Conservation (phyloP, 73 alveolate species). For the Durusdinium trenchii region DNA sequence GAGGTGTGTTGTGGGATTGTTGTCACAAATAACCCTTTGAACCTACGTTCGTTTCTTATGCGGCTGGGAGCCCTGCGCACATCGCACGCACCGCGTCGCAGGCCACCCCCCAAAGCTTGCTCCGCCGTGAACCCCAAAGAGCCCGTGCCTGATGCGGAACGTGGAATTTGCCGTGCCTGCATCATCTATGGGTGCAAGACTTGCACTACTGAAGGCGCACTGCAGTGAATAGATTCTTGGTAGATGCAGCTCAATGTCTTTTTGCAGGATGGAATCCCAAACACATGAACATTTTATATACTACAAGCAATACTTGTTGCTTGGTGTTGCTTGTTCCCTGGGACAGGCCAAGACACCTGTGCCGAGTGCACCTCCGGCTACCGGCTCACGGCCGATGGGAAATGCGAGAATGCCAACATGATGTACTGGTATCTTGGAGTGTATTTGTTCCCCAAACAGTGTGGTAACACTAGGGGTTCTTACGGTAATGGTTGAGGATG, state of each 20-base stretch:
- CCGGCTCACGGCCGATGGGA: slow-evolving; percentile 59
- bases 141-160: slow-evolving; percentile 95
- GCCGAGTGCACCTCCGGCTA: slow-evolving; percentile 76
- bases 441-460: no score
- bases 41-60: no score
- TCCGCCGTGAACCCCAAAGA: slow-evolving; percentile 63
- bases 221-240: neutral
- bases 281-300: no score
- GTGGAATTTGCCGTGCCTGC: slow-evolving; percentile 95
- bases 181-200: slow-evolving; percentile 88
- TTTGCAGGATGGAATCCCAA: neutral
- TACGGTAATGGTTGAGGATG: no score
- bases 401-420: slow-evolving; percentile 77
- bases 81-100: neutral
- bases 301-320: neutral
- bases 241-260: neutral
- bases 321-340: neutral
- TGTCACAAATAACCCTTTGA: no score
- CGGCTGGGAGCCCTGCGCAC: no score
- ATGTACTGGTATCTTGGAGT: neutral
- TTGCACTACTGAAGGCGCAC: slow-evolving; percentile 73
- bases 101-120: slow-evolving; percentile 57
- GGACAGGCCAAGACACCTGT: slow-evolving; percentile 83
- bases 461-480: no score
- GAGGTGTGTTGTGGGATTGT: no score